Evolutionary conservation across 2,329 filamentous ascomycete genomes (phyloP).

Genomic region (Fusarium nygamai): DNA sequence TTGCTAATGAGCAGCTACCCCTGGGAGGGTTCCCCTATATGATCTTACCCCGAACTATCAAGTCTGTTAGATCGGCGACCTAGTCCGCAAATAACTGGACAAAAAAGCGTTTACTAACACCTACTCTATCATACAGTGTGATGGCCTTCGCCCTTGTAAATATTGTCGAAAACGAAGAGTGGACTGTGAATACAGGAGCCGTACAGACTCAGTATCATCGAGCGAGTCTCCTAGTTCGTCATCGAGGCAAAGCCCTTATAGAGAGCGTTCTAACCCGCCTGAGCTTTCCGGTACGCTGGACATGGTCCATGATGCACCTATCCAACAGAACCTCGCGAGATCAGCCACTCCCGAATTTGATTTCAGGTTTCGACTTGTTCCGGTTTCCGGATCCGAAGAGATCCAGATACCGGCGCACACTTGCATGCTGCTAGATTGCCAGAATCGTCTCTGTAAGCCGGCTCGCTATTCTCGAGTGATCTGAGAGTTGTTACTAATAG

Average conservation of each 20-base stretch:
- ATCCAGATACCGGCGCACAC: slow-evolving; percentile 63
- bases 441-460: slow-evolving; percentile 64
- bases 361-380: neutral
- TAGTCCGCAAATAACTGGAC: neutral
- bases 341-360: neutral
- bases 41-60: neutral
- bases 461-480: neutral
- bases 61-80: neutral
- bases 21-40: too few relatives aligned
- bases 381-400: slow-evolving; percentile 59
- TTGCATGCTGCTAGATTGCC: slow-evolving; percentile 68
- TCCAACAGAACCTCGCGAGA: neutral
- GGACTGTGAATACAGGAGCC: slow-evolving; percentile 14
- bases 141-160: slow-evolving; percentile 66
- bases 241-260: neutral
- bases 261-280: neutral
- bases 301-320: neutral
- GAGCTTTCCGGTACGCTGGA: neutral
- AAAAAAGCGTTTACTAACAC: neutral
- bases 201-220: neutral
- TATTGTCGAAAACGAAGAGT: slow-evolving; percentile 60
- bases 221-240: neutral
- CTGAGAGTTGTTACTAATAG: slow-evolving; percentile 20
- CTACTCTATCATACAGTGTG: slow-evolving; percentile 57
- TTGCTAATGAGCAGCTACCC: neutral